Conservation (phyloP, 257 asterid species). For the Solanum pinnatisectum region DNA sequence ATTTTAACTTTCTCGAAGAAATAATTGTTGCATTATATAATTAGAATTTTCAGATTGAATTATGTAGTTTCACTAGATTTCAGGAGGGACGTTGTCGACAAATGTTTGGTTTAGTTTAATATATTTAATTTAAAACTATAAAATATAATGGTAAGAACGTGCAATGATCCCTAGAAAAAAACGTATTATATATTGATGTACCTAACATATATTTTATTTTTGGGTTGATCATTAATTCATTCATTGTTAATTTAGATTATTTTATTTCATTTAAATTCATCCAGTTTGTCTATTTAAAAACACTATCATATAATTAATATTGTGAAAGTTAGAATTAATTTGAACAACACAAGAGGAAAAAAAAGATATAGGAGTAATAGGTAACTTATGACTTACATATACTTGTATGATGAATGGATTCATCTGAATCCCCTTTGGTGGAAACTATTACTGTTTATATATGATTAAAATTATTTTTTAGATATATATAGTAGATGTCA, state of each 20-base stretch:
- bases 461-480: too few relatives aligned
- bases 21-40: not conserved
- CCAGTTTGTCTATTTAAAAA: not conserved
- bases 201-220: not conserved
- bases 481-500: rapidly evolving
- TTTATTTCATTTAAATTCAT: not conserved
- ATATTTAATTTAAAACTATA: not conserved
- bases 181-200: not conserved
- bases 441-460: too few relatives aligned
- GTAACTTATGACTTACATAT: too few relatives aligned
- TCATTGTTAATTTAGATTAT: not conserved
- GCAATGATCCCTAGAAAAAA: not conserved
- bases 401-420: too few relatives aligned
- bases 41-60: not conserved
- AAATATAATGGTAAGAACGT: not conserved
- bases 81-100: not conserved
- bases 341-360: too few relatives aligned
- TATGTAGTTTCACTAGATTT: not conserved
- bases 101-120: not conserved
- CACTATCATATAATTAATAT: not conserved
- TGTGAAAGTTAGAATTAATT: not conserved
- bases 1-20: not conserved
- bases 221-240: not conserved
- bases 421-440: too few relatives aligned
- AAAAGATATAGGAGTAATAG: too few relatives aligned